phyloP scores from a whole-genome alignment of 179 eudicot genomes.

The Beta lomatogona region DNA sequence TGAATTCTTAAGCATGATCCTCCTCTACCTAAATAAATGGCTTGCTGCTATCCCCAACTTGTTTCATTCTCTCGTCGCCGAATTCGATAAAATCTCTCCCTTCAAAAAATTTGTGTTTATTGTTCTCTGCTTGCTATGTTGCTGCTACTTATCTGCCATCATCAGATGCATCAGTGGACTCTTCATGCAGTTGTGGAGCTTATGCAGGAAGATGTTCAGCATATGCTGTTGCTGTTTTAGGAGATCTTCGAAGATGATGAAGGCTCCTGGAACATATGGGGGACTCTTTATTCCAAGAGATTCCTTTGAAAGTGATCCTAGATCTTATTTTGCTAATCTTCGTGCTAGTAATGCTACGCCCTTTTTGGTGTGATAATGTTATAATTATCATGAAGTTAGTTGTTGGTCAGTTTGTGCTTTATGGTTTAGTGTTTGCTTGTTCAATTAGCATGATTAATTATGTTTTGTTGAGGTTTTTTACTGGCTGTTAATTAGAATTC shows the following conservation, averaged over 20 bases:
- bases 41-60: not conserved
- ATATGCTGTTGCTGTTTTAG: not conserved
- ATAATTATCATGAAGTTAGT: too few species aligned
- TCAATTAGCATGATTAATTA: too few species aligned
- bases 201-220: not conserved
- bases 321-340: slow-evolving; percentile 4
- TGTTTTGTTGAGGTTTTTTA: too few species aligned
- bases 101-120: not conserved
- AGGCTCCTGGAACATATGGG: slow-evolving; percentile 22
- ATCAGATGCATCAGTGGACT: not conserved
- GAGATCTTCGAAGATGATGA: slow-evolving; percentile 19
- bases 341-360: not conserved
- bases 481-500: too few species aligned
- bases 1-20: not conserved
- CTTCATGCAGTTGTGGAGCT: not conserved
- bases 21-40: slow-evolving; percentile 11
- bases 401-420: too few species aligned
- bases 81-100: not conserved
- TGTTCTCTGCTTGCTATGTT: not conserved
- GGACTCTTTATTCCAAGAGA: not conserved
- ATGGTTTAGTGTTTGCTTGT: too few species aligned
- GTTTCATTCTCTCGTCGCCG: not conserved
- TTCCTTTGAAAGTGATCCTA: slow-evolving; percentile 21
- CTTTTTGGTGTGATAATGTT: too few species aligned
- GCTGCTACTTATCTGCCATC: slow-evolving; percentile 10